phyloP scores from a whole-genome alignment of 73 alveolate genomes.

The Stentor roeselii region DNA sequence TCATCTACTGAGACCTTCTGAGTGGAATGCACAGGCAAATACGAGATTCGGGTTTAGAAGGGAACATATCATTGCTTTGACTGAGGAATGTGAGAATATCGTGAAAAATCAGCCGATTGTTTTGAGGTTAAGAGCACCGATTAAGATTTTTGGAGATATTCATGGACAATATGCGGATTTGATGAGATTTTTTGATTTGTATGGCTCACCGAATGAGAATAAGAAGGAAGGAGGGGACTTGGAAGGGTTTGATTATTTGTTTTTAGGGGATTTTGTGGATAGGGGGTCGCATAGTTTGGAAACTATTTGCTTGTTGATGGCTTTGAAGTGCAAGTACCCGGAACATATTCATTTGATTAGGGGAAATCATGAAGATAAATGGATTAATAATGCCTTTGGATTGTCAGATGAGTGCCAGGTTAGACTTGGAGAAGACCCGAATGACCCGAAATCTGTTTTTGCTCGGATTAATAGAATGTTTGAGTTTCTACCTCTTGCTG shows the following conservation, averaged over 20 bases:
- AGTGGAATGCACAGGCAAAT: conserved; percentile 58
- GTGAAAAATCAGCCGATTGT: conserved; percentile 89
- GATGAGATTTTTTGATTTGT: conserved; percentile 97
- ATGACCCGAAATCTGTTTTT: conserved; percentile 23
- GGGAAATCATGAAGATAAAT: conserved; percentile 89
- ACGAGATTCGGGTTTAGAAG: conserved; percentile 66
- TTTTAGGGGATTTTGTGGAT: conserved; percentile 92
- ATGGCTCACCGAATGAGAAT: conserved; percentile 82
- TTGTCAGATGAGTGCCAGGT: conserved; percentile 97
- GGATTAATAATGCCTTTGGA: conserved; percentile 91
- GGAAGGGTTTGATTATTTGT: conserved; percentile 82
- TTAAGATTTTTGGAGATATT: conserved; percentile 94
- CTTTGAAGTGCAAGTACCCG: conserved; percentile 89
- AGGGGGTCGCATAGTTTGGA: conserved; percentile 94
- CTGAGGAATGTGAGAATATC: conserved; percentile 72
- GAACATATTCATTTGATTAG: conserved; percentile 70
- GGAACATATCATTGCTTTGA: conserved; percentile 67
- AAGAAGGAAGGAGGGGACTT: conserved; percentile 68
- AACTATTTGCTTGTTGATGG: conserved; percentile 92
- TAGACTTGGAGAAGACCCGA: conserved; percentile 97
- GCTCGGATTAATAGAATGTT: conserved; percentile 81
- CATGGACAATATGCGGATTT: conserved; percentile 97
- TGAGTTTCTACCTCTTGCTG: conserved; percentile 94
- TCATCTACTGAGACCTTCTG: conserved; percentile 76
- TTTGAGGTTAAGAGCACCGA: conserved; percentile 86